These are phyloP conservation scores for Stagonosporopsis tanaceti DNA, from an alignment of 2,329 filamentous ascomycete genomes.

Conservation along the genomic window DNA sequence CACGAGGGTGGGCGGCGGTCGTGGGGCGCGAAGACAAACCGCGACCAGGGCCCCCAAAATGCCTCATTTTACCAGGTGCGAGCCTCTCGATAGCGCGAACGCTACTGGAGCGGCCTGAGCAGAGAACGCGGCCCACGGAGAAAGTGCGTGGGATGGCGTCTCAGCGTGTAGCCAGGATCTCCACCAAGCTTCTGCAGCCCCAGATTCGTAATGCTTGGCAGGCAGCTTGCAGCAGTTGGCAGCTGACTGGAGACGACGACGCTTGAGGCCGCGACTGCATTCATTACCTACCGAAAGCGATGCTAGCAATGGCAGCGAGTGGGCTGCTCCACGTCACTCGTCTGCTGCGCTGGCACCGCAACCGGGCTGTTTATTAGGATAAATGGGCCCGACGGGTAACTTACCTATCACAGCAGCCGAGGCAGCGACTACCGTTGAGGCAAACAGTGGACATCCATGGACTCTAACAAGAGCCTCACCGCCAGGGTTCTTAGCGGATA, in stretches of 20 bases:
- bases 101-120: constrained; percentile 16
- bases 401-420: constrained; percentile 21
- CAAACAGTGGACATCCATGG: constrained; percentile 16
- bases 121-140: constrained; percentile 11
- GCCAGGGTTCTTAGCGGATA: constrained; percentile 1
- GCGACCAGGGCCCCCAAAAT: constrained; percentile 18
- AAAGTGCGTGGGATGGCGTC: constrained; percentile 21
- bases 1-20: constrained; percentile 13
- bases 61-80: constrained; percentile 20
- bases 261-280: constrained; percentile 16
- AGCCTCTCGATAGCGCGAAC: constrained; percentile 21
- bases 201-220: constrained; percentile 18
- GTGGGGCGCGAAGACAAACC: constrained; percentile 18
- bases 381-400: constrained; percentile 14
- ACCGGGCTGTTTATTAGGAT: constrained; percentile 11
- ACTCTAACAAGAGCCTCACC: constrained; percentile 19
- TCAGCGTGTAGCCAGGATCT: constrained; percentile 12
- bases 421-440: constrained; percentile 18
- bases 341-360: constrained; percentile 12
- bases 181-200: constrained; percentile 19
- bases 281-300: constrained; percentile 18
- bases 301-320: constrained; percentile 13
- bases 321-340: constrained; percentile 18
- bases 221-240: constrained; percentile 12
- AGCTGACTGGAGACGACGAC: constrained; percentile 10